Evolutionary conservation across 176 grass and related monocot genomes (phyloP).

Genomic region (Rhynchospora pubera): DNA sequence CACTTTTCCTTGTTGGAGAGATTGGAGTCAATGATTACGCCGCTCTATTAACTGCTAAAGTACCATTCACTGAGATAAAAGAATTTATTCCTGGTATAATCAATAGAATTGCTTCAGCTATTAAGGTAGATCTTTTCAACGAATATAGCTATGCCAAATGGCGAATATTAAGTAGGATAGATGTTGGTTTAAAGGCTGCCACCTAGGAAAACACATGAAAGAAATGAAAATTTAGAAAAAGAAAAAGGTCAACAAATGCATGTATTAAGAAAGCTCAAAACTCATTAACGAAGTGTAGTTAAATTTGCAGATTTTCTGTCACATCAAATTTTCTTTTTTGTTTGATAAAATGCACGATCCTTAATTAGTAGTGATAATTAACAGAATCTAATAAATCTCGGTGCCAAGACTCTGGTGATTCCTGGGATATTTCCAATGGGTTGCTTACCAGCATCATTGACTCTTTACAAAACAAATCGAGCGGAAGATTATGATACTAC

Average conservation of each 20-base stretch:
- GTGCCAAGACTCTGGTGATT: constrained; percentile 34
- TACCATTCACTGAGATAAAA: not conserved
- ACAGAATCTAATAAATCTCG: constrained; percentile 28
- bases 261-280: not conserved
- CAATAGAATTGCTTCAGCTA: constrained; percentile 9
- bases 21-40: constrained; percentile 35
- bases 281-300: not conserved
- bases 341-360: too few relatives aligned
- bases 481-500: not conserved
- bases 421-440: constrained; percentile 37
- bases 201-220: too few relatives aligned
- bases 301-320: too few relatives aligned
- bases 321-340: too few relatives aligned
- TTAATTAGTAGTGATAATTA: not conserved
- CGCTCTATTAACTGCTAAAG: not conserved
- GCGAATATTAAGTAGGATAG: too few relatives aligned
- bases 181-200: too few relatives aligned
- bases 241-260: not conserved
- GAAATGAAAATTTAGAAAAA: too few relatives aligned
- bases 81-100: constrained; percentile 19
- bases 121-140: not conserved
- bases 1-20: constrained; percentile 30
- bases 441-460: constrained; percentile 29
- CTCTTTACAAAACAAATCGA: not conserved
- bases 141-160: too few relatives aligned